Evolutionary conservation across 164 flowering plant species (phyloP).

Genomic region (Akebia trifoliata): DNA sequence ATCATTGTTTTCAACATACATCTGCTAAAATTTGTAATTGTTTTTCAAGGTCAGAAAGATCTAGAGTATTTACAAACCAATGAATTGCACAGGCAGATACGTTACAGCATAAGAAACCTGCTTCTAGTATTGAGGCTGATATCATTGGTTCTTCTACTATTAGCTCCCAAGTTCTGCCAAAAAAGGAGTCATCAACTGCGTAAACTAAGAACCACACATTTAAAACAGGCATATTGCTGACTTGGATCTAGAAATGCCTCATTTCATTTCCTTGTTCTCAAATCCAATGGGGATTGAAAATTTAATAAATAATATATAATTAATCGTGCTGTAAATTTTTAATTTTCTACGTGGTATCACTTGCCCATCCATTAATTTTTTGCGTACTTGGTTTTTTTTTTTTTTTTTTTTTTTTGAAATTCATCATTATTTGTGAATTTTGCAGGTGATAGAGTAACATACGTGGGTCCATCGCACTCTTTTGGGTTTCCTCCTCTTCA

Average conservation of each 20-base stretch:
- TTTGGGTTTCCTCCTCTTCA: constrained; percentile 36
- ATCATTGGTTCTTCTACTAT: constrained; percentile 46
- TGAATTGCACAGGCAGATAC: constrained; percentile 33
- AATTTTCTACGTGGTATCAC: not conserved
- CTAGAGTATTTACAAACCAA: constrained; percentile 35
- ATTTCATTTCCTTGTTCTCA: too few species aligned
- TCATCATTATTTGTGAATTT: not conserved
- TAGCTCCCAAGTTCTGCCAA: constrained; percentile 48
- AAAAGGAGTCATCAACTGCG: constrained; percentile 68
- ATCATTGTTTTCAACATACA: too few species aligned
- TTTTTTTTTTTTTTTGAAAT: constrained; percentile 4
- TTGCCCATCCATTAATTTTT: not conserved
- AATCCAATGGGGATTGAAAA: too few species aligned
- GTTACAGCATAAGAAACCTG: constrained; percentile 48
- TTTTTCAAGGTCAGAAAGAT: constrained; percentile 49
- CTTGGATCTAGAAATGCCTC: not conserved
- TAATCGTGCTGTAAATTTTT: too few species aligned
- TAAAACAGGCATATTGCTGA: constrained; percentile 39
- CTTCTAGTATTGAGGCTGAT: constrained; percentile 72
- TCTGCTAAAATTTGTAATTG: too few species aligned
- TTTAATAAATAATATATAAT: too few species aligned
- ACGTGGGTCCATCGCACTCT: constrained; percentile 38
- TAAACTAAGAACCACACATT: constrained; percentile 47
- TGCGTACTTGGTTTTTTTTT: too few species aligned
- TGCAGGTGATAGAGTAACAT: constrained; percentile 82